Evolutionary conservation across 345 rosid species (phyloP).

Genomic region (Rhodamnia argentea): DNA sequence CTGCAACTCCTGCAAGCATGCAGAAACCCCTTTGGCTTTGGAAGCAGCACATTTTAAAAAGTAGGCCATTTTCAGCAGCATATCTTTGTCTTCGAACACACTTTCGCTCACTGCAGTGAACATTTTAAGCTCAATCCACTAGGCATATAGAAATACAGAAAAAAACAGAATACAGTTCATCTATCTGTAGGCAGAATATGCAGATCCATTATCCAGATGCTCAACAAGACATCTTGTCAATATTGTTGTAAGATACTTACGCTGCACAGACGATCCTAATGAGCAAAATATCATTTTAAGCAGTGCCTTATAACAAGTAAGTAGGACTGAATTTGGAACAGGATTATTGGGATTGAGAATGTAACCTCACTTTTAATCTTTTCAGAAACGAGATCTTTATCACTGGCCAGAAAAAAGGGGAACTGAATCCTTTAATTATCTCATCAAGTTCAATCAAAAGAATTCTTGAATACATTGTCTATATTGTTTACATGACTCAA

Average conservation of each 20-base stretch:
- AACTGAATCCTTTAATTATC: not conserved
- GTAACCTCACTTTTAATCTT: not conserved
- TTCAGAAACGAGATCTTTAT: not conserved
- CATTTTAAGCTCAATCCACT: not conserved
- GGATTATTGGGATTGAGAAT: not conserved
- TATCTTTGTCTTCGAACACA: conserved; percentile 45
- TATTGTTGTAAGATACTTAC: not conserved
- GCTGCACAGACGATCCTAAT: not conserved
- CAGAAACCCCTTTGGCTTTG: conserved; percentile 66
- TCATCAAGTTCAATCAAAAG: not conserved
- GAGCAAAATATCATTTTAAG: not conserved
- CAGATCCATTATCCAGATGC: not conserved
- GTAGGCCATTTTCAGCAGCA: conserved; percentile 59
- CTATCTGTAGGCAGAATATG: not conserved
- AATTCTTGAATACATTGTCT: not conserved
- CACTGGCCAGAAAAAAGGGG: not conserved
- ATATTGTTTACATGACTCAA: not conserved
- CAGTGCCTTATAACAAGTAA: not conserved
- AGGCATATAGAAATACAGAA: not conserved
- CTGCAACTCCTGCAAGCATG: conserved; percentile 58
- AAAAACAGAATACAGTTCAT: not conserved
- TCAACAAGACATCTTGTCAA: not conserved
- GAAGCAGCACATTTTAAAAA: conserved; percentile 59
- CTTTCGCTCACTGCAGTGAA: conserved; percentile 52
- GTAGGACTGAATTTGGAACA: not conserved